Base-by-base conservation (phyloP, 768 basidiomycete genomes). In the Amanita pseudoporphyria region DNA sequence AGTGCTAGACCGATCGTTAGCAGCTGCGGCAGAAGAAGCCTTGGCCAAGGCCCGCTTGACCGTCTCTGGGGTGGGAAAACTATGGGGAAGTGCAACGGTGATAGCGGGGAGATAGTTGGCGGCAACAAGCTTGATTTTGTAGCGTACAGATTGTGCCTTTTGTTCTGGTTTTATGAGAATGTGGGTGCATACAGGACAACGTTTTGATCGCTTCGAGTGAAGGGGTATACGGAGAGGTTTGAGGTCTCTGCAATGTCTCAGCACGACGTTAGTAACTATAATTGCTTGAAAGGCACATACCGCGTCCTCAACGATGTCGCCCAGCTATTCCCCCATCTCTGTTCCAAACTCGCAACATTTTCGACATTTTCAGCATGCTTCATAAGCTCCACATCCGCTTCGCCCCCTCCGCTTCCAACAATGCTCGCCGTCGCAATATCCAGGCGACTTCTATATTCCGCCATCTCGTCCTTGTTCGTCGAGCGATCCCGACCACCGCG, bases 161-260 rank as follows among this genome's bases (percentile, higher is more conserved):
- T 94, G 87, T 63, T 99, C 96, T 3, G 96, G 96, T 63, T 97
- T 96, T 67, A 97, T 96, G 54, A 99, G 78, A 57, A 98, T 96
- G 64, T 98, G 95, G 14, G 88, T 83, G 62, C 96, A 99, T 2
- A 74, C 76, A 12, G 92, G 85, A 68, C 96, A 99, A 3, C 96
- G 89, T 67, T 98, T 98, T 3, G 93, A 92, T 46, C 87, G 81
- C 64, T 97, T 98, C 0, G 92, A 88, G 56, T 87, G 90, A 0
- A 99, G 73, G 0, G 91, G 93, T 57, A 97, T 89, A 28, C 96
- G 86, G 40, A 89, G 72, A 0, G 96, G 96, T 61, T 79, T 81
- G 10, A 94, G 73, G 36, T 93, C 85, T 28, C 90, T 94, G 63
- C 13, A 49, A 18, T 24, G 41, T 28, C 6, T 57, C n/a, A 59